Evolutionary conservation across 2,329 filamentous ascomycete species (phyloP).

Genomic region (Apiospora phragmitis): DNA sequence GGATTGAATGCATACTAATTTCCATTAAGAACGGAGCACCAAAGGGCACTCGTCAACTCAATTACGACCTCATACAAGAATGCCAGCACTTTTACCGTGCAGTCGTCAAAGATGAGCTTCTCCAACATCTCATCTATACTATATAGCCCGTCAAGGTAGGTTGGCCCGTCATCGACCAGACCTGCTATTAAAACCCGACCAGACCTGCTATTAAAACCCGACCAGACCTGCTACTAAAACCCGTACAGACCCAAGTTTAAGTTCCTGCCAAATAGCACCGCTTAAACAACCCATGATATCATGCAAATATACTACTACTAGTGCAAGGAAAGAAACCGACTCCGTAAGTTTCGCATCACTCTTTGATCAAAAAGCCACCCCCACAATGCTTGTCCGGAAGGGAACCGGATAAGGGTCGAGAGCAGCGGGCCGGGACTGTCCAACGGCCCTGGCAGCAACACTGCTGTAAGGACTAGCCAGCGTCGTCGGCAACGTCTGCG

Average conservation of each 20-base stretch:
- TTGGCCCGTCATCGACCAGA: background rate
- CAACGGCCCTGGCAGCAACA: slow-evolving; percentile 41
- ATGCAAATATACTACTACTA: slow-evolving; percentile 14
- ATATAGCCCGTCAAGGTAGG: background rate
- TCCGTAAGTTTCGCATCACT: background rate
- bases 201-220: background rate
- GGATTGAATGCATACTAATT: background rate
- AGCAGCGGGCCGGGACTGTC: slow-evolving; percentile 26
- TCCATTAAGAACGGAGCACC: background rate
- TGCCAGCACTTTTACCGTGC: background rate
- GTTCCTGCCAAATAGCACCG: background rate
- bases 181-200: background rate
- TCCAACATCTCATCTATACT: background rate
- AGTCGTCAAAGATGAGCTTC: background rate
- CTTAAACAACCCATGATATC: slow-evolving; percentile 13
- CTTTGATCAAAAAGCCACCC: slow-evolving; percentile 13
- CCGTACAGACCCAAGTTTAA: slow-evolving; percentile 8
- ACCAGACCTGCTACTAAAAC: background rate
- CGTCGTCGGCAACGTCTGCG: slow-evolving; percentile 47
- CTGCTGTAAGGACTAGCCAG: slow-evolving; percentile 48
- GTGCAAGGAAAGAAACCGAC: slow-evolving; percentile 8
- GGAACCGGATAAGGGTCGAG: slow-evolving; percentile 18
- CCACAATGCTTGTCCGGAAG: slow-evolving; percentile 13
- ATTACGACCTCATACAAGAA: background rate
- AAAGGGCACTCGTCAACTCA: background rate